Conservation (phyloP, 1,284 basidiomycete species). For the Marasmius oreades region DNA sequence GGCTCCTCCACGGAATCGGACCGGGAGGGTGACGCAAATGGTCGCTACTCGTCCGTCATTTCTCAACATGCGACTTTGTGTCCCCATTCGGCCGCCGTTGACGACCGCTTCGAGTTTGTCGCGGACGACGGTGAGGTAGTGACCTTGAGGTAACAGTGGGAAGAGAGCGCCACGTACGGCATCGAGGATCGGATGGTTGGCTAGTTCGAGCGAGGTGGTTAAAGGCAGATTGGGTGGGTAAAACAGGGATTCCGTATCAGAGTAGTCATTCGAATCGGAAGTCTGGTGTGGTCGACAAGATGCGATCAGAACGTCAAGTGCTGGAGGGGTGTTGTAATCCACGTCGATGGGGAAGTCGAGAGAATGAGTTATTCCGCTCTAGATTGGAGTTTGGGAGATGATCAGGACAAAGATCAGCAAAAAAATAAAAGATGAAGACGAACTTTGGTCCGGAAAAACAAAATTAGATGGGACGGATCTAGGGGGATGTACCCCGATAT, state of each 20-base stretch:
- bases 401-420: slow-evolving; percentile 1
- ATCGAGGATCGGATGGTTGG: slow-evolving; percentile 77
- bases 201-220: slow-evolving; percentile 71
- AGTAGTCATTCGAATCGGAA: slow-evolving; percentile 49
- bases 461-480: slow-evolving; percentile 59
- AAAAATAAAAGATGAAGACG: slow-evolving; percentile 18
- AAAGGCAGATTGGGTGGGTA: slow-evolving; percentile 70
- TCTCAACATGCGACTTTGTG: slow-evolving; percentile 47
- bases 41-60: slow-evolving; percentile 70
- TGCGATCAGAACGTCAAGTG: slow-evolving; percentile 74
- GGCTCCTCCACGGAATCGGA: slow-evolving; percentile 66
- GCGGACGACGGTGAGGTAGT: slow-evolving; percentile 63
- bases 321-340: slow-evolving; percentile 68
- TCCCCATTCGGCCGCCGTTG: slow-evolving; percentile 53
- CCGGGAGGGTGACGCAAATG: slow-evolving; percentile 67
- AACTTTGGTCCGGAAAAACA: slow-evolving; percentile 80
- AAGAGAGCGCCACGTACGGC: slow-evolving; percentile 68
- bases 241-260: slow-evolving; percentile 63
- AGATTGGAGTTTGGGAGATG: slow-evolving; percentile 1
- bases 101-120: slow-evolving; percentile 69
- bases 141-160: slow-evolving; percentile 60
- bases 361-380: slow-evolving; percentile 77
- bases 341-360: slow-evolving; percentile 79
- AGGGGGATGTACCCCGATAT: slow-evolving; percentile 68
- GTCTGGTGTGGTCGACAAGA: slow-evolving; percentile 66